Conservation (phyloP, 208 protist species). For the Histomonas meleagridis region DNA sequence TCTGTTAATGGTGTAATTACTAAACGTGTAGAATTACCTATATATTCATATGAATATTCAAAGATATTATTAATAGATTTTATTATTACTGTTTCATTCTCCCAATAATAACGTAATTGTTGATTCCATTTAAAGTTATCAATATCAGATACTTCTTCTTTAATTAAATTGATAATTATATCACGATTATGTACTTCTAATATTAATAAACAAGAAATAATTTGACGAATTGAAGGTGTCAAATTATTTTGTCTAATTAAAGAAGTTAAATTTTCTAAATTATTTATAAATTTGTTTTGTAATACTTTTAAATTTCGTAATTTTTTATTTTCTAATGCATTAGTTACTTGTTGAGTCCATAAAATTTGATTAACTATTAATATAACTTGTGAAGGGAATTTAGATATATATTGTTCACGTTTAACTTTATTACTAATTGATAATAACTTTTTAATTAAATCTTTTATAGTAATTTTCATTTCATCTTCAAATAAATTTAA, state of each 20-base stretch:
- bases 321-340: conserved; percentile 56
- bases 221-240: not conserved
- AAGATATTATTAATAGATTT: conserved; percentile 49
- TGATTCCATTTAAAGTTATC: conserved; percentile 82
- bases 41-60: conserved; percentile 54
- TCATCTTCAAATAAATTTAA: conserved; percentile 74
- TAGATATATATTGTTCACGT: conserved; percentile 72
- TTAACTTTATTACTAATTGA: conserved; percentile 46
- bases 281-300: conserved; percentile 49
- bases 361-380: conserved; percentile 73
- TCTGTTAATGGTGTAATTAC: conserved; percentile 58
- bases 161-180: conserved; percentile 59
- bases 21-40: conserved; percentile 51
- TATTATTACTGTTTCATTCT: conserved; percentile 47
- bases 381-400: conserved; percentile 76
- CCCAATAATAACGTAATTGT: conserved; percentile 89
- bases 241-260: conserved; percentile 36
- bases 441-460: not conserved
- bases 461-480: conserved; percentile 42
- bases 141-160: conserved; percentile 67
- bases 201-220: conserved; percentile 46
- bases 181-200: conserved; percentile 62
- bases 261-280: not conserved
- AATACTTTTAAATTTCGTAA: not conserved
- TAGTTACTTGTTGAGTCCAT: conserved; percentile 74